Evolutionary conservation across 306 rosid species (phyloP), one percentile per base, ranked within the genome.

Genomic region (Cicer chorassanicum): DNA sequence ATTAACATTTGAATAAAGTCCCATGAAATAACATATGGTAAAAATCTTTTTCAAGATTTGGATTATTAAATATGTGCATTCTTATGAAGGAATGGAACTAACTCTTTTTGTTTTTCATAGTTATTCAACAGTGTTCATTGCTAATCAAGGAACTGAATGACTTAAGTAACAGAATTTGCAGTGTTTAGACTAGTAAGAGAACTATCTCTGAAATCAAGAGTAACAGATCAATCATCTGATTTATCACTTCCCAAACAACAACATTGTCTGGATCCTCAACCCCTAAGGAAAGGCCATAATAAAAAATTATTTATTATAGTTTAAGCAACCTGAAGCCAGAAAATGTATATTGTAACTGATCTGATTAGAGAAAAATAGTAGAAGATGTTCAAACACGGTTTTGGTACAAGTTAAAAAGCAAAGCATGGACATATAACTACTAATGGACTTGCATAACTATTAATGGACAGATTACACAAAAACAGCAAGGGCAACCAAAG

Each of bases 61-160:
- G 45, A 46, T 21, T 49, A 77, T 15, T 16, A 49, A 65, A 56
- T 11, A 14, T 36, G 29, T 8, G 61, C 40, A n/a, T 43, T 21
- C 14, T 59, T 64, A 14, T 13, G 62, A 42, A 68, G 29, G 38
- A 60, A 15, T 61, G 40, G 49, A 29, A 43, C 56, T 18, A 5
- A 75, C 45, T 73, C 56, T 12, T 72, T 11, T 1, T 72, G 55
- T 74, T 62, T 45, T 61, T 38, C 45, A 15, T 21, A 68, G 71
- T 66, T 50, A 45, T 61, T 65, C 68, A 10, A 68, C 55, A 59
- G 72, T 46, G 46, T 48, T 42, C 57, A 71, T 34, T 24, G 48
- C 60, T 6, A 65, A 77, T 29, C 68, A 76, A 66, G 51, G 54
- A 53, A 80, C 61, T 71, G 55, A 67, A 70, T 29, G 40, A 53